Percentiles rank a stretch among this genome's conserved stretches.
These are phyloP conservation scores for Diaporthe batatas DNA, from an alignment of 2,329 filamentous ascomycete genomes.

Conservation along the genomic window DNA sequence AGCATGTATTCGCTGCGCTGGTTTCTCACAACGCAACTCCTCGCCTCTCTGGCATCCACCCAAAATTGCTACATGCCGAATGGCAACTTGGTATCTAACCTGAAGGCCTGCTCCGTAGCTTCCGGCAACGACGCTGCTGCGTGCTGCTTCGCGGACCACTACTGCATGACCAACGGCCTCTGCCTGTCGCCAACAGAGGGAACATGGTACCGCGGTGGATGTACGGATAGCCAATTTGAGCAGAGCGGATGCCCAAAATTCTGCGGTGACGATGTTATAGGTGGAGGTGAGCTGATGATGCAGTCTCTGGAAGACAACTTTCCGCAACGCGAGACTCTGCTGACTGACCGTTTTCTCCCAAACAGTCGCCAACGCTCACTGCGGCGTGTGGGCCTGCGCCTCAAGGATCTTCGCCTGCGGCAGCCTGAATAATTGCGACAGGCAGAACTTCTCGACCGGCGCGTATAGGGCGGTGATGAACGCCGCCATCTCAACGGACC, in stretches of 20 bases:
- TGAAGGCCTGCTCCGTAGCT: conserved; percentile 15
- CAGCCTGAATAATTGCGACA: background rate
- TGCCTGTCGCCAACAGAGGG: conserved; percentile 20
- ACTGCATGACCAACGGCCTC: conserved; percentile 27
- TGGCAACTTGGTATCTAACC: background rate
- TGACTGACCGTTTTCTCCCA: too few species aligned
- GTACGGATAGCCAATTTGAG: conserved; percentile 13
- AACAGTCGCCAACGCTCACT: background rate
- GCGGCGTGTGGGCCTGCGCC: conserved; percentile 3
- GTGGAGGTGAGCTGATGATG: background rate
- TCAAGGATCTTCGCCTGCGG: background rate
- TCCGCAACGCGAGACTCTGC: too few species aligned
- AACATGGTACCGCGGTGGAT: conserved; percentile 34
- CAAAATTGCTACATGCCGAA: conserved; percentile 22
- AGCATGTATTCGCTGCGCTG: background rate
- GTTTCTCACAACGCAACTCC: background rate
- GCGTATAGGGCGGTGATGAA: conserved; percentile 4
- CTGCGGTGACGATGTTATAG: background rate
- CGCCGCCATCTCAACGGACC: background rate
- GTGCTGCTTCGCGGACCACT: conserved; percentile 28
- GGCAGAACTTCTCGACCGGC: background rate
- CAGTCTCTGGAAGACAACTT: too few species aligned
- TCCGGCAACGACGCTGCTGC: conserved; percentile 2
- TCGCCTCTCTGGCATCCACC: background rate
- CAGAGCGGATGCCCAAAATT: conserved; percentile 4